Conservation (phyloP, 331 rosid genomes). For the Acacia concinna region DNA sequence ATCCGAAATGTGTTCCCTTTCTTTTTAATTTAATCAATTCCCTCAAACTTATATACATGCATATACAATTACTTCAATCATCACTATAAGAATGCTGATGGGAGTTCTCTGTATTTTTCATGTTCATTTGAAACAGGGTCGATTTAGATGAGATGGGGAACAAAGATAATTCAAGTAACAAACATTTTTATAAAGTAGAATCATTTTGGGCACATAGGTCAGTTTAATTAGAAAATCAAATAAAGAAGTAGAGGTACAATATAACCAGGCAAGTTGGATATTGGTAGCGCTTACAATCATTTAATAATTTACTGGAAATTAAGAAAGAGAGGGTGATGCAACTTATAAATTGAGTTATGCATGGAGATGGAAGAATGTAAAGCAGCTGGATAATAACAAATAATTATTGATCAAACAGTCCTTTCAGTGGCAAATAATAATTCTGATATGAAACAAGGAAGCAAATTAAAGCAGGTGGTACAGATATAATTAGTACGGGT, state of each 20-base stretch:
- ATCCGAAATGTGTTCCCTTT: not conserved
- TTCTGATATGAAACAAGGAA: not conserved
- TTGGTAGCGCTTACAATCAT: not conserved
- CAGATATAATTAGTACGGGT: too few relatives aligned
- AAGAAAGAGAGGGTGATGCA: not conserved
- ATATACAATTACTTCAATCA: too few relatives aligned
- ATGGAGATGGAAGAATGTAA: not conserved
- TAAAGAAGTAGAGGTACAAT: too few relatives aligned
- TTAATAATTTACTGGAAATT: too few relatives aligned
- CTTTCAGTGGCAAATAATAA: not conserved
- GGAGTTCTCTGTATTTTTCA: not conserved
- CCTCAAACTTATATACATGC: not conserved
- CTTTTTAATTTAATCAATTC: not conserved
- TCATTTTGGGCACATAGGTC: not conserved
- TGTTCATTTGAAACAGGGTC: not conserved
- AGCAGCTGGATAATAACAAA: not conserved
- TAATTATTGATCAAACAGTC: not conserved
- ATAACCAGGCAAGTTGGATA: too few relatives aligned
- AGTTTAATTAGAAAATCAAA: too few relatives aligned
- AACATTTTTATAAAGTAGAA: not conserved
- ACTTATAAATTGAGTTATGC: not conserved
- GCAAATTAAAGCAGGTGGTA: too few relatives aligned
- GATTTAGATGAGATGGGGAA: not conserved
- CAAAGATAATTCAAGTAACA: not conserved
- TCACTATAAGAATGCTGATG: not conserved